Percentiles rank a stretch among this genome's conserved stretches.
phyloP scores from a whole-genome alignment of 176 grass and related monocot species.

The Cenchrus purpureus region DNA sequence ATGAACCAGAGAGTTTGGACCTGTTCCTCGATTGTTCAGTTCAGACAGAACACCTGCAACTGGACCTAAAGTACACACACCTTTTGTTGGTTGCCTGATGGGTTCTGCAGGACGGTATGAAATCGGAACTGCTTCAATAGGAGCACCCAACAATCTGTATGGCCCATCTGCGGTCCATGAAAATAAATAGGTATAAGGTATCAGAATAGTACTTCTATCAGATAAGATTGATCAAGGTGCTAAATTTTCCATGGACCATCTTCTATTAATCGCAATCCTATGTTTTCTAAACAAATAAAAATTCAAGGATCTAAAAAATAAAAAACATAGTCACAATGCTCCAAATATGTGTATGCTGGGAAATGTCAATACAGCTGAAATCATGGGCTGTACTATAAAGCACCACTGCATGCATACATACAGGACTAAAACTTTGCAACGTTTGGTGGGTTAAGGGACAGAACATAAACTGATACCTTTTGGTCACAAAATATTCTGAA shows the following conservation, averaged over 20 bases:
- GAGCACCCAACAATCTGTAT: constrained; percentile 48
- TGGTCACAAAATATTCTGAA: constrained; percentile 7
- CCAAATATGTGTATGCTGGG: not conserved
- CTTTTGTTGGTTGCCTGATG: constrained; percentile 32
- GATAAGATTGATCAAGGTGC: constrained; percentile 13
- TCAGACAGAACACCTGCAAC: constrained; percentile 32
- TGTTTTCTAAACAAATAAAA: not conserved
- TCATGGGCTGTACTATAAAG: not conserved
- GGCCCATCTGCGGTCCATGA: constrained; percentile 43
- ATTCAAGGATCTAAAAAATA: no score
- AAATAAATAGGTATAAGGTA: constrained; percentile 36
- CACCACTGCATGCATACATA: not conserved
- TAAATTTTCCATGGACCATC: not conserved
- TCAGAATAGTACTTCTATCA: constrained; percentile 16
- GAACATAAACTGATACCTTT: not conserved
- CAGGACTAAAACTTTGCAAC: not conserved
- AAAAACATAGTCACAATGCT: not conserved
- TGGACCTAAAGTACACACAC: constrained; percentile 34
- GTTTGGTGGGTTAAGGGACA: not conserved
- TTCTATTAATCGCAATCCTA: not conserved
- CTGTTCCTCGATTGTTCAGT: constrained; percentile 35
- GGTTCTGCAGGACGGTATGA: constrained; percentile 68
- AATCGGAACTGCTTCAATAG: constrained; percentile 78
- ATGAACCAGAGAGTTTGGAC: constrained; percentile 58
- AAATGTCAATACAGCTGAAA: not conserved